Conservation (phyloP, 805 yeast species). For the Candida xyloterini region DNA sequence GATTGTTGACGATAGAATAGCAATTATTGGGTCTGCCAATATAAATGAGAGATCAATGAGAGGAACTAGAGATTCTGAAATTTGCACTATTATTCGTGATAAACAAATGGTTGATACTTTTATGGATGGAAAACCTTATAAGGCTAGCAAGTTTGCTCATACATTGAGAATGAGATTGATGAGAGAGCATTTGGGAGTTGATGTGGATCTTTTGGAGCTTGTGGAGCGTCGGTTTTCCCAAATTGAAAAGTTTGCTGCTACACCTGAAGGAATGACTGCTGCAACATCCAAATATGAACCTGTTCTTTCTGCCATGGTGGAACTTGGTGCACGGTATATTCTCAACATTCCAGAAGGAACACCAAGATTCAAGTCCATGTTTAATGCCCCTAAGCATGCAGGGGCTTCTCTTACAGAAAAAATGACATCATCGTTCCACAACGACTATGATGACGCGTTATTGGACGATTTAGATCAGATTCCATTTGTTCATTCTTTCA, state of each 20-base stretch:
- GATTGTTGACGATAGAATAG: slow-evolving; percentile 90
- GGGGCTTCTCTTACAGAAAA: slow-evolving; percentile 21
- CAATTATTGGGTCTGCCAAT: slow-evolving; percentile 95
- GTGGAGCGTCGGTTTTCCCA: slow-evolving; percentile 68
- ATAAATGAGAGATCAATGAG: slow-evolving; percentile 95
- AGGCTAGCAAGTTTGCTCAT: slow-evolving; percentile 86
- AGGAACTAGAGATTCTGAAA: slow-evolving; percentile 91
- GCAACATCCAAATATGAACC: slow-evolving; percentile 39
- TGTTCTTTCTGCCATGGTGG: slow-evolving; percentile 65
- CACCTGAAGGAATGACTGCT: slow-evolving; percentile 41
- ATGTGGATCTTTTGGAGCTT: slow-evolving; percentile 78
- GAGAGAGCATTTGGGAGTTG: slow-evolving; percentile 96
- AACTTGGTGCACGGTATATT: slow-evolving; percentile 68
- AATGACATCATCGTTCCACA: slow-evolving; percentile 21
- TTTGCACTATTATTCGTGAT: slow-evolving; percentile 86
- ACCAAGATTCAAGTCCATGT: slow-evolving; percentile 25
- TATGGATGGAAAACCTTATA: slow-evolving; percentile 81
- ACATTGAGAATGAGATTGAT: slow-evolving; percentile 83
- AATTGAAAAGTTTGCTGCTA: slow-evolving; percentile 44
- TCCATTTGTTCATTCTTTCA: slow-evolving; percentile 55
- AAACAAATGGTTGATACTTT: slow-evolving; percentile 61
- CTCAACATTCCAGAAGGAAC: slow-evolving; percentile 39
- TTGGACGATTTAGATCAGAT: slow-evolving; percentile 28
- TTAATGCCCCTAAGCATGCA: slow-evolving; percentile 4
- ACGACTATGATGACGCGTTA: slow-evolving; percentile 21